Evolutionary conservation across 129 eudicot species (phyloP).

Genomic region (Sambucus nigra): DNA sequence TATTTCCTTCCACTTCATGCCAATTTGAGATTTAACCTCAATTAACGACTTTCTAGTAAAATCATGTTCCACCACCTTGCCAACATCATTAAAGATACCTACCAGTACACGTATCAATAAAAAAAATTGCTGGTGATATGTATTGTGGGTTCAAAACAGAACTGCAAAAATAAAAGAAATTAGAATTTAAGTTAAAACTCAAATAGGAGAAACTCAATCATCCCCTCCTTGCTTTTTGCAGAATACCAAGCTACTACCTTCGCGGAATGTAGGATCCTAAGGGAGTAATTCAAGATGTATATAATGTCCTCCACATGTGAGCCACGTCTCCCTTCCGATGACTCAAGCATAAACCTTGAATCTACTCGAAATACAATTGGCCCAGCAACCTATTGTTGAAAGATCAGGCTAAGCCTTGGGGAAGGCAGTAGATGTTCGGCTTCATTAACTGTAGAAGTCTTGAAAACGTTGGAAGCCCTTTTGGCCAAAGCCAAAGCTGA

Average conservation of each 20-base stretch:
- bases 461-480: slow-evolving; percentile 21
- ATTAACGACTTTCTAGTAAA: no score
- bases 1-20: no score
- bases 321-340: slow-evolving; percentile 24
- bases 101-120: background rate
- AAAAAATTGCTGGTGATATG: background rate
- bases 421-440: slow-evolving; percentile 16
- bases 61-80: no score
- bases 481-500: slow-evolving; percentile 51
- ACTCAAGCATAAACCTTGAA: slow-evolving; percentile 40
- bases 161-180: background rate
- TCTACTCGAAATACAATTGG: slow-evolving; percentile 73
- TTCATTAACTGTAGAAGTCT: slow-evolving; percentile 14
- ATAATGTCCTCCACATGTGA: slow-evolving; percentile 56
- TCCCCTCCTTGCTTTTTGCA: slow-evolving; percentile 79
- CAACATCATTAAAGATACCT: background rate
- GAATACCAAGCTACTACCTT: slow-evolving; percentile 98
- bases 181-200: slow-evolving; percentile 41
- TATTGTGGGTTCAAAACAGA: background rate
- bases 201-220: slow-evolving; percentile 67
- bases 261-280: slow-evolving; percentile 51
- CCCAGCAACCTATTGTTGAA: slow-evolving; percentile 79
- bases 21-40: no score
- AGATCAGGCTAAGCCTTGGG: slow-evolving; percentile 48
- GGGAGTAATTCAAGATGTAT: slow-evolving; percentile 66